Base-by-base conservation (phyloP, 768 basidiomycete genomes). In the Tephrocybe sp. region DNA sequence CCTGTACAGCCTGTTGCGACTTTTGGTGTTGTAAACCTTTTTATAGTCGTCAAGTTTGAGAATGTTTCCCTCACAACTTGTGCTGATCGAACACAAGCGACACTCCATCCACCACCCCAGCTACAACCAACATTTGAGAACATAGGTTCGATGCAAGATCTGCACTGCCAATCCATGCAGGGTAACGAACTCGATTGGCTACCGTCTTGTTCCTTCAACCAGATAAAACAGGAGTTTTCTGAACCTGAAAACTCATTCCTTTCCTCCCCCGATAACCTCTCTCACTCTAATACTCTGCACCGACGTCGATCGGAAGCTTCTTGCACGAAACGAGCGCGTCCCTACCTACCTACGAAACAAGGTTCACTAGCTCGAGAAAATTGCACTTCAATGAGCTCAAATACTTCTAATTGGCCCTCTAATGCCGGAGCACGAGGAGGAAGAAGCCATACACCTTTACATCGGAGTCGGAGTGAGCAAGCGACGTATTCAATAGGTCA, bases 171-270 rank as follows among this genome's bases (percentile, higher is more conserved):
- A 57, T 59, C 54, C 61, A 65, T 71, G 72, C 64, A 61, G 55
- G 61, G 59, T 60, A 51, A 59, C 54, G 57, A 68, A 62, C 63
- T 73, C 71, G 57, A 69, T 63, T 69, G 69, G 70, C 58, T 65
- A 51, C 40, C 57, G 48, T 59, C 54, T 50, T 48, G 62, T 55
- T 47, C 65, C 49, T 60, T 60, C 48, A 54, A 55, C 48, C 46
- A 51, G 63, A 75, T 80, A 76, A 78, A 82, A 77, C 68, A 73
- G 58, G 77, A 80, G 64, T 56, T 65, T 48, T 47, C 50, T 45
- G 70, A 73, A 50, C 63, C 66, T 36, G 62, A 64, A 51, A 65
- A 65, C 45, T 62, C 70, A 63, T 62, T 73, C 55, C 61, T 73
- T 32, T 73, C 68, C 44, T 69, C 73, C 53, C 67, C 70, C 42